Conservation (phyloP, 345 rosid species). For the Cardamine resedifolia region DNA sequence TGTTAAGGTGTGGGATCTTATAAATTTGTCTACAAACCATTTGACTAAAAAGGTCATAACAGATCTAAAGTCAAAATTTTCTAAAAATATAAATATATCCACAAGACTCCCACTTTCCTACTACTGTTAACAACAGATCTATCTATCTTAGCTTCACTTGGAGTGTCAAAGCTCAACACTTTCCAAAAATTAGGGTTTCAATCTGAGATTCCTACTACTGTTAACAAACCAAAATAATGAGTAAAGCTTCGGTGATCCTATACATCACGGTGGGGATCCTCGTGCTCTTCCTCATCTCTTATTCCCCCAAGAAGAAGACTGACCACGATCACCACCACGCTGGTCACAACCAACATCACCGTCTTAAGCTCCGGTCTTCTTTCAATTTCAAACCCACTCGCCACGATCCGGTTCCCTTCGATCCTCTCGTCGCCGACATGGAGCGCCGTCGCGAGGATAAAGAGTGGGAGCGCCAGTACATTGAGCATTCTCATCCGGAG, state of each 20-base stretch:
- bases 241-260: slow-evolving; percentile 44
- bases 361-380: slow-evolving; percentile 57
- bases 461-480: slow-evolving; percentile 76
- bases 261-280: slow-evolving; percentile 54
- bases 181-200: slow-evolving; percentile 27
- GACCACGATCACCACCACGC: slow-evolving; percentile 38
- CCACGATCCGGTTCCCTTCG: slow-evolving; percentile 62
- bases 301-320: slow-evolving; percentile 46
- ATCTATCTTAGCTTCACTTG: slow-evolving; percentile 13
- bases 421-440: slow-evolving; percentile 72
- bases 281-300: slow-evolving; percentile 54
- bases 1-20: not conserved
- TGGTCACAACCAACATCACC: slow-evolving; percentile 45
- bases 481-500: slow-evolving; percentile 69
- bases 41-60: slow-evolving; percentile 3
- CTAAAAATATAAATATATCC: not conserved
- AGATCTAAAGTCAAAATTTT: slow-evolving; percentile 20
- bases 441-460: slow-evolving; percentile 80
- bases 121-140: slow-evolving; percentile 2
- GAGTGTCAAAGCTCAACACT: slow-evolving; percentile 20
- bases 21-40: not conserved
- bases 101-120: not conserved
- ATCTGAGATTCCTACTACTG: slow-evolving; percentile 4
- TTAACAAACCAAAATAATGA: slow-evolving; percentile 23
- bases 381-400: slow-evolving; percentile 48